Evolutionary conservation across 1,284 basidiomycete genomes (phyloP), one percentile per base, ranked within the genome.

Genomic region (Leccinum pachyderme): DNA sequence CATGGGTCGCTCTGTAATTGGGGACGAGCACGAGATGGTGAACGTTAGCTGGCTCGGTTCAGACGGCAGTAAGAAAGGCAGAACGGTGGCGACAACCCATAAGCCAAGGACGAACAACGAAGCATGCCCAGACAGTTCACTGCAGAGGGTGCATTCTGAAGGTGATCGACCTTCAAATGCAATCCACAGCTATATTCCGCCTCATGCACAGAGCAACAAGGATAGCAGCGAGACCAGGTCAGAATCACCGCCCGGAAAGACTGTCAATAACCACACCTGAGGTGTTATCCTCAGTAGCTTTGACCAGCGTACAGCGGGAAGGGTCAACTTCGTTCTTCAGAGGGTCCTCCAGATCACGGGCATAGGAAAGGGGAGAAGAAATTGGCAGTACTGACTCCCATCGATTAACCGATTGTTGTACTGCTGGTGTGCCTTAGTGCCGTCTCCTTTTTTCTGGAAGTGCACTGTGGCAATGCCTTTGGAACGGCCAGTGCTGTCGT

Each of bases 401-500:
- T 99, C 96, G 83, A 99, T 96, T 78, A 99, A 88, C 72, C 96
- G 89, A 79, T 95, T 94, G 84, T 99, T 94, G 83, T 98, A 99
- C 66, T 93, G 84, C 62, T 89, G 81, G 76, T 89, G 96, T 4
- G 96, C 96, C 79, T 91, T 93, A 72, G 85, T 87, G 56, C 90
- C 96, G 68, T 97, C 94, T 54, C 93, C 94, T 66, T 87, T 87
- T 65, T 85, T 86, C 68, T 82, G 79, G 81, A 98, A 98, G 62
- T 87, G 81, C 60, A 99, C 89, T 11, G 89, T 86, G 44, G 95
- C 95, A 58, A 88, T 80, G 58, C 96, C 96, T 66, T 95, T 97
- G 47, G 91, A 95, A 68, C 88, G 86, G 57, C 96, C 96, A 59
- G 81, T 76, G 51, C 82, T 77, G 72, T 95, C 92, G 76, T 94